A percentile compares a stretch with the other conserved stretches of the same genome.
Evolutionary conservation across 106 monocot species (phyloP).

Genomic region (Ottelia alismoides): DNA sequence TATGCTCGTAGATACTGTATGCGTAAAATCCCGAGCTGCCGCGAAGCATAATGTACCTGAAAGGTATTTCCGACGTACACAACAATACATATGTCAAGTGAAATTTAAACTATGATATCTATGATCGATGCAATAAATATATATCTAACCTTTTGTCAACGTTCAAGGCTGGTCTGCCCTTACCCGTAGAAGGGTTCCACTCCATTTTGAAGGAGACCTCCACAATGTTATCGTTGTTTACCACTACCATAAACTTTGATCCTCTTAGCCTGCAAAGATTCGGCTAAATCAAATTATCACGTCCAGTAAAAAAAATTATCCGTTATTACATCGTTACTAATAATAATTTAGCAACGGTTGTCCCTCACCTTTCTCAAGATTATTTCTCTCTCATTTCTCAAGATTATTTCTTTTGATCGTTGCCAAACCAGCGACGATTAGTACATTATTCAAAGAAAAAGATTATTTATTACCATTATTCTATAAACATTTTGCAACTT

Average conservation of each 20-base stretch:
- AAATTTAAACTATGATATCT: not conserved
- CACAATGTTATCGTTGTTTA: constrained; percentile 1
- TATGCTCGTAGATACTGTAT: constrained; percentile 13
- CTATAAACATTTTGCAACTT: too few species aligned
- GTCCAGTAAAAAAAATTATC: too few species aligned
- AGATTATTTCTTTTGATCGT: not conserved
- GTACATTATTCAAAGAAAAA: too few species aligned
- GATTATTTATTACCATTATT: too few species aligned
- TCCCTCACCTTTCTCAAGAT: too few species aligned
- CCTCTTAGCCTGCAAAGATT: not conserved
- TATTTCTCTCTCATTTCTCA: too few species aligned
- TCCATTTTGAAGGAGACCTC: constrained; percentile 12
- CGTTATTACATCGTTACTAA: too few species aligned
- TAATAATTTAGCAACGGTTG: too few species aligned
- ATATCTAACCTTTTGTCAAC: constrained; percentile 10
- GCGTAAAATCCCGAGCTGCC: constrained; percentile 14
- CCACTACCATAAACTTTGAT: not conserved
- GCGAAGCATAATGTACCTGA: constrained; percentile 13
- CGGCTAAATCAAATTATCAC: too few species aligned
- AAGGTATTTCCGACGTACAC: not conserved
- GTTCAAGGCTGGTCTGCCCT: constrained; percentile 1
- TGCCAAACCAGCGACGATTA: not conserved
- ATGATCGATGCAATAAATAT: not conserved
- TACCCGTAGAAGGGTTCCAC: not conserved
- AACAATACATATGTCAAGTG: not conserved